A percentile compares a stretch with the other conserved stretches of the same genome.
These are phyloP conservation scores for Fusarium lyarnte DNA, from an alignment of 2,329 filamentous ascomycete genomes.

Conservation along the genomic window DNA sequence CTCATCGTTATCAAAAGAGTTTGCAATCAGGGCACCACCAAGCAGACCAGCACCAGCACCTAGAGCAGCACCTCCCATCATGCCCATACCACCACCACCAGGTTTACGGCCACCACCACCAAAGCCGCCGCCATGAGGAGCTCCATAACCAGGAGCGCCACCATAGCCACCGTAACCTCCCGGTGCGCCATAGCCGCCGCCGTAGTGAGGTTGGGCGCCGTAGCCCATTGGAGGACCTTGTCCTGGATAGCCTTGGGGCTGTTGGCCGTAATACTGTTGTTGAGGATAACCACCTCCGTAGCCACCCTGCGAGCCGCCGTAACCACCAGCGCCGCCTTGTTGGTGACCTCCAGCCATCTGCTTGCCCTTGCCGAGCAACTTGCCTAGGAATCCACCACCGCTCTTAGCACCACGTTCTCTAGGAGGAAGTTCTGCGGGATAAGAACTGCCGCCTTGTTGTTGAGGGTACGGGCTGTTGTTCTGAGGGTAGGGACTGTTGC, in stretches of 20 bases:
- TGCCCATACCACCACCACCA: constrained; percentile 65
- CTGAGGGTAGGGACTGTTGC: constrained; percentile 40
- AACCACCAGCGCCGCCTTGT: constrained; percentile 27
- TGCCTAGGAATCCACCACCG: constrained; percentile 62
- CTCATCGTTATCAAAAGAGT: constrained; percentile 72
- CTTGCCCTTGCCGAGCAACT: constrained; percentile 61
- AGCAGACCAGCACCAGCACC: constrained; percentile 84
- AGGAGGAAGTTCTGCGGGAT: constrained; percentile 55
- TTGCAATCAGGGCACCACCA: constrained; percentile 77
- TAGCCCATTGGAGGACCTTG: constrained; percentile 43
- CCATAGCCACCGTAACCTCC: constrained; percentile 42
- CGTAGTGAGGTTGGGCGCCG: constrained; percentile 41
- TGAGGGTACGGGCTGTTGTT: constrained; percentile 42
- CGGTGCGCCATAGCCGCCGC: constrained; percentile 31
- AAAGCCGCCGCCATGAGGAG: constrained; percentile 46
- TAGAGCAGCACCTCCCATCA: constrained; percentile 76
- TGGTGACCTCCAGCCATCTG: constrained; percentile 46
- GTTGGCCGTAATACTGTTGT: constrained; percentile 42
- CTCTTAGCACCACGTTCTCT: constrained; percentile 50
- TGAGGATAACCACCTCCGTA: constrained; percentile 45
- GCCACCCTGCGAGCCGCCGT: constrained; percentile 27
- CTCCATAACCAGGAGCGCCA: constrained; percentile 42
- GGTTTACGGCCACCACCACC: constrained; percentile 49
- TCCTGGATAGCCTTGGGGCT: constrained; percentile 37
- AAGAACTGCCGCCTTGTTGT: constrained; percentile 45